Evolutionary conservation across 75 land plant genomes (phyloP).

Genomic region (Sequoiadendron giganteum): DNA sequence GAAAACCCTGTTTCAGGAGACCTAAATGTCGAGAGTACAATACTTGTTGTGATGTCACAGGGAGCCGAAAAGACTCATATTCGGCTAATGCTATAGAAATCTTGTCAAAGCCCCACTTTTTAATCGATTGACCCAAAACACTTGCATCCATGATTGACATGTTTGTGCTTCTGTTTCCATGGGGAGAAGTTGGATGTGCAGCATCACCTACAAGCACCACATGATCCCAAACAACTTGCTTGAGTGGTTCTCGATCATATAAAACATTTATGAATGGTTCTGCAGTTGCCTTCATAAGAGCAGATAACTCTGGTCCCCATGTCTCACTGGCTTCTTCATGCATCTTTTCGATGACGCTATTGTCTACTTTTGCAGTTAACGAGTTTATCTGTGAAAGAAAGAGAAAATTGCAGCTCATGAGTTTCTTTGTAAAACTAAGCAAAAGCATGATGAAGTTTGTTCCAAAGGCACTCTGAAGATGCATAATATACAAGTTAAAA

Average conservation of each 20-base stretch:
- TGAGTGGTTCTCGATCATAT: conserved; percentile 68
- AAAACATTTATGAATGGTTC: conserved; percentile 78
- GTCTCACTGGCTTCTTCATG: conserved; percentile 49
- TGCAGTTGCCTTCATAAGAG: conserved; percentile 61
- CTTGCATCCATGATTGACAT: conserved; percentile 88
- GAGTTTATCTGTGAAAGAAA: conserved; percentile 48
- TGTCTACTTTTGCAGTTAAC: conserved; percentile 62
- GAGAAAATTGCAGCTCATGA: conserved; percentile 52
- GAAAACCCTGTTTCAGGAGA: conserved; percentile 67
- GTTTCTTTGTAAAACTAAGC: conserved; percentile 30
- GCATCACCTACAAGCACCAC: conserved; percentile 88
- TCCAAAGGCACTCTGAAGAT: too few relatives aligned
- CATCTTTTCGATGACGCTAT: conserved; percentile 44
- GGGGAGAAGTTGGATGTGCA: conserved; percentile 90
- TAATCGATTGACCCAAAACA: conserved; percentile 52
- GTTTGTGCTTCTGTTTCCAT: conserved; percentile 86
- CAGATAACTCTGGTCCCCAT: conserved; percentile 62
- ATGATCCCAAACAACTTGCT: conserved; percentile 46
- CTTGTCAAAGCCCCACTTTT: conserved; percentile 37
- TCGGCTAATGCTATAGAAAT: conserved; percentile 53
- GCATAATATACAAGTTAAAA: background rate
- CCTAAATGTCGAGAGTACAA: conserved; percentile 63
- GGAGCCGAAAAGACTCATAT: conserved; percentile 48
- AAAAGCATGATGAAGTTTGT: background rate
- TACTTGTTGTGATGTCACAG: conserved; percentile 52